Percentiles rank a stretch among this genome's conserved stretches.
Evolutionary conservation across 208 protist species (phyloP).

Genomic region (Leishmania tarentolae): DNA sequence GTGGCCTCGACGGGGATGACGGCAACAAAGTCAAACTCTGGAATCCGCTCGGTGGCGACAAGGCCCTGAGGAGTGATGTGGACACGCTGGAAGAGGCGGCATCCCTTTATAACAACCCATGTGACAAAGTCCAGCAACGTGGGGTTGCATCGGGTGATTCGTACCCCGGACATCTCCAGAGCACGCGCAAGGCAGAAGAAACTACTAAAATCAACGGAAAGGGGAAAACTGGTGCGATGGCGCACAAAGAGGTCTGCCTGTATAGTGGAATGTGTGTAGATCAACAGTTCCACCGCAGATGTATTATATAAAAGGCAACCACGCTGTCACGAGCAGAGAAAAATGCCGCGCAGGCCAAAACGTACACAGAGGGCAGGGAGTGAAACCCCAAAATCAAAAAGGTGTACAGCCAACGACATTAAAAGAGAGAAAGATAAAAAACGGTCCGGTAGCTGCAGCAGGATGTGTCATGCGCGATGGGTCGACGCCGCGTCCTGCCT

Average conservation of each 20-base stretch:
- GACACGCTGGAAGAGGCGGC: conserved; percentile 85
- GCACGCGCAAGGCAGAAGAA: neutral
- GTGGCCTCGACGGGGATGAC: conserved; percentile 78
- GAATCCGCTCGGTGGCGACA: conserved; percentile 76
- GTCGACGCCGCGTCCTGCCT: neutral
- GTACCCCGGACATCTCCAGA: conserved; percentile 44
- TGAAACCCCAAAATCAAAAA: conserved; percentile 11
- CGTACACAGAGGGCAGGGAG: neutral
- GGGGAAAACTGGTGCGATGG: neutral
- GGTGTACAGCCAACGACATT: neutral
- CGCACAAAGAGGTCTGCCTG: neutral
- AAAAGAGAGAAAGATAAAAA: neutral
- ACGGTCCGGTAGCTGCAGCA: neutral
- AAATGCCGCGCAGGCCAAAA: neutral
- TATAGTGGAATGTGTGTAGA: neutral
- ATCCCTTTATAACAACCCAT: conserved; percentile 86
- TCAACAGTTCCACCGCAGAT: neutral
- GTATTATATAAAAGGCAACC: neutral
- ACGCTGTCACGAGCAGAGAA: conserved; percentile 8
- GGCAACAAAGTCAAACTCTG: conserved; percentile 87
- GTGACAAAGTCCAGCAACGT: conserved; percentile 87
- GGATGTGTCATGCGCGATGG: neutral
- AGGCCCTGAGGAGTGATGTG: conserved; percentile 81
- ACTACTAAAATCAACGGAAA: neutral
- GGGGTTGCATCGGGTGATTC: conserved; percentile 82